Percentiles rank a stretch among this genome's conserved stretches.
Conservation (phyloP, 148 eudicot species). For the Agrostemma githago region DNA sequence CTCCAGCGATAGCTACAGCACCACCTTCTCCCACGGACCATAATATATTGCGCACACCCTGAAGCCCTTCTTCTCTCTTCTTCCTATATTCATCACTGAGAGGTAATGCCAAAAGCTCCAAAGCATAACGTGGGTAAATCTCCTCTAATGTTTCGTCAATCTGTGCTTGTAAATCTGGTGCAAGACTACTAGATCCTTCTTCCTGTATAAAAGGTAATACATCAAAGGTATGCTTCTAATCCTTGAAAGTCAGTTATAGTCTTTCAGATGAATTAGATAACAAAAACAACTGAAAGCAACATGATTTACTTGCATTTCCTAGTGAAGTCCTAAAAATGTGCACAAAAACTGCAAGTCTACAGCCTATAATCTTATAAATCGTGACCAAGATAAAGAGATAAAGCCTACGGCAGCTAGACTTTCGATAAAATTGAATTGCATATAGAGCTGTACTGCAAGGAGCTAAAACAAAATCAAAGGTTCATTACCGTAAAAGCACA, state of each 20-base stretch:
- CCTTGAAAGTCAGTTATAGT: neutral
- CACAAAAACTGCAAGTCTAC: neutral
- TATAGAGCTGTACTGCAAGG: neutral
- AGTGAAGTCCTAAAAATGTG: neutral
- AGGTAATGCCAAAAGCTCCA: conserved; percentile 87
- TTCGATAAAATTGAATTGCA: neutral
- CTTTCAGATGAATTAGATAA: neutral
- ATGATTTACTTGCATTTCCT: neutral
- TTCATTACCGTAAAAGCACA: neutral
- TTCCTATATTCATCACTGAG: conserved; percentile 51
- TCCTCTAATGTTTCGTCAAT: conserved; percentile 99
- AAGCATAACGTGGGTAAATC: conserved; percentile 78
- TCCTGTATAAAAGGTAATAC: conserved; percentile 43
- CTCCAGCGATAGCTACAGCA: conserved; percentile 87
- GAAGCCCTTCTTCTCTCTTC: conserved; percentile 90
- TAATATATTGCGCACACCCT: conserved; percentile 82
- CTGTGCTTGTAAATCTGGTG: conserved; percentile 86
- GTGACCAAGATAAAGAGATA: neutral
- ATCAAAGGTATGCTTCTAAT: neutral
- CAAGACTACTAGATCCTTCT: conserved; percentile 97
- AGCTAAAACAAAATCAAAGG: neutral
- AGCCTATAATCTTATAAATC: neutral
- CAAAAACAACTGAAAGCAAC: neutral
- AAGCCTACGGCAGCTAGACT: neutral
- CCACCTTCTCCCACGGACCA: conserved; percentile 99